Evolutionary conservation across 148 eudicot species (phyloP), one percentile per base, ranked within the genome.

Genomic region (Dianthus caryophyllus): DNA sequence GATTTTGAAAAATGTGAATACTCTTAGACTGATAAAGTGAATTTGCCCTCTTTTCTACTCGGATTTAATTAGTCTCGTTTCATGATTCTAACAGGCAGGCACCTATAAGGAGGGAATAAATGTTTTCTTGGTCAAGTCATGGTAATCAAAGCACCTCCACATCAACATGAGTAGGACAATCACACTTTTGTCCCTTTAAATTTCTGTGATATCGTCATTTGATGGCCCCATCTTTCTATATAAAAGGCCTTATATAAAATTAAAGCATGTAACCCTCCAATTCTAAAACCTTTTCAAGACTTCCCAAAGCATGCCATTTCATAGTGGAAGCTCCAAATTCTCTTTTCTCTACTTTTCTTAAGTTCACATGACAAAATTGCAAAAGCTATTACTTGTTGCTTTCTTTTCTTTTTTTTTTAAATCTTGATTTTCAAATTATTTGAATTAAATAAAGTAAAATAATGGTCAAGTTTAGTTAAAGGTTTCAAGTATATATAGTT

Each of bases 91-190:
- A n/a, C n/a, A n/a, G 26, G 77, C 30, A 64, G 43, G 38, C 73
- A 70, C 15, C 20, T 22, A 43, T 33, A 64, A 64, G 63, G 36
- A 65, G 78, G 67, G 75, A 78, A 70, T 78, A 70, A 63, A 46
- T 54, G 71, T 16, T 73, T 79, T 62, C 60, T 70, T 69, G 77
- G 79, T 80, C 73, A 78, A 75, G 77, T 59, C 67, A 66, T 71
- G 54, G 66, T 47, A 70, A 69, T 61, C 71, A 27, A 72, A 66
- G 54, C 71, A 58, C 75, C 68, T 71, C 75, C 93, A 79, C 81
- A 62, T 81, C 84, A 83, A 53, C 71, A 62, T 79, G 89, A 85
- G 85, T 87, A 77, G 73, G 85, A 60, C 86, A 76, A 72, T 71
- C 30, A 61, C 70, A 55, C 75, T 75, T 79, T 79, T 60, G 15